Evolutionary conservation across 805 yeast species (phyloP), one percentile per base, ranked within the genome.

Genomic region (Metschnikowia proteae): DNA sequence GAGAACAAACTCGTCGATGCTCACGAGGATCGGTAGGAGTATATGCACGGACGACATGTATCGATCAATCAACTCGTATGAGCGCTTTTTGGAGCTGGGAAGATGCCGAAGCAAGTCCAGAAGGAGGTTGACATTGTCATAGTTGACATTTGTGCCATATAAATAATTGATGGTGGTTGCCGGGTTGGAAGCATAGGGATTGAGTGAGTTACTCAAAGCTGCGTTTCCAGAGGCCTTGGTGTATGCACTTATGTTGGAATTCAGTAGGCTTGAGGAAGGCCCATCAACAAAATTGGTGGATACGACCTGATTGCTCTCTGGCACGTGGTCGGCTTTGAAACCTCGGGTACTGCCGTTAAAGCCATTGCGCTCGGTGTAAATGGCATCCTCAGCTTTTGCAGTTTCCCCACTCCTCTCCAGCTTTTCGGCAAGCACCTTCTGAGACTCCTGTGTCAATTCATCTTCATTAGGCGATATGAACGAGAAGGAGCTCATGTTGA

Each of bases 41-140:
- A 80, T 76, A 56, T 81, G 84, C 10, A 81, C 80, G 0, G 82
- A 76, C 43, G 71, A 73, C 8, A 75, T 60, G 54, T 76, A 81
- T 27, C 83, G 64, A 32, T 73, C 71, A 2, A 79, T 63, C 37
- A 80, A 63, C 47, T 74, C 79, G 54, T 66, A 74, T 0, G 81
- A 73, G 34, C 76, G 66, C 42, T 68, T 73, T 39, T 64, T 69
- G 0, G 74, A 58, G 10, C 49, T 60, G 1, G 85, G 84, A 10
- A 80, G 54, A 49, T 72, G 75, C 6, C 66, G 61, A n/a, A 66
- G 56, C 10, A 80, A 60, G 50, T 72, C 75, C 27, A 60, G 65
- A 13, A 68, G 52, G 7, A 72, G 54, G 42, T 64, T 56, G 6
- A 60, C 66, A 49, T 70, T 71, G 37, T 65, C 68, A 48, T 69